phyloP scores from a whole-genome alignment of 352 stramenopile species.

The Phytopythium montanum region DNA sequence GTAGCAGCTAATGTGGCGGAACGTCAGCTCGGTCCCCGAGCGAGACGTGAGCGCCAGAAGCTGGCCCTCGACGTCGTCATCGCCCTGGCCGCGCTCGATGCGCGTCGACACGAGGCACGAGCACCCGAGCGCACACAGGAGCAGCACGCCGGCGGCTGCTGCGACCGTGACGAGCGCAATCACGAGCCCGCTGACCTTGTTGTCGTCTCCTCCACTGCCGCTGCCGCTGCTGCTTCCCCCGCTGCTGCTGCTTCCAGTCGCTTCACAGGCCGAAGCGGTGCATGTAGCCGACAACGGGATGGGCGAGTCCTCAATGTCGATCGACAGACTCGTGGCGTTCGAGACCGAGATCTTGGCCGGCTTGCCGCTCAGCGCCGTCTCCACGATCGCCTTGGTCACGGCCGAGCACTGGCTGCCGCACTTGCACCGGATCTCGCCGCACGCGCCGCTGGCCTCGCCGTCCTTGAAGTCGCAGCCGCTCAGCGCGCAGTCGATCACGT shows the following conservation, averaged over 20 bases:
- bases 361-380: slow-evolving; percentile 62
- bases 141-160: slow-evolving; percentile 18
- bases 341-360: slow-evolving; percentile 44
- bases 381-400: slow-evolving; percentile 64
- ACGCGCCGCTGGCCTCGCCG: slow-evolving; percentile 37
- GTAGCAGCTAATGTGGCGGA: slow-evolving; percentile 53
- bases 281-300: slow-evolving; percentile 66
- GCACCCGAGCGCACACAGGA: slow-evolving; percentile 31
- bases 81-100: slow-evolving; percentile 15
- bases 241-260: slow-evolving; percentile 13
- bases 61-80: slow-evolving; percentile 30
- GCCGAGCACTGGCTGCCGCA: slow-evolving; percentile 55
- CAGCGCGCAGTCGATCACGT: slow-evolving; percentile 74
- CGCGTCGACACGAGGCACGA: slow-evolving; percentile 34
- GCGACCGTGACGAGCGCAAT: slow-evolving; percentile 34
- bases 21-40: slow-evolving; percentile 47
- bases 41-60: slow-evolving; percentile 40
- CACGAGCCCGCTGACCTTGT: slow-evolving; percentile 20
- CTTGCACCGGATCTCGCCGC: slow-evolving; percentile 52
- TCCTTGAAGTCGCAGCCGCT: slow-evolving; percentile 43
- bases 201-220: slow-evolving; percentile 12
- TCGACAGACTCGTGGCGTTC: slow-evolving; percentile 41
- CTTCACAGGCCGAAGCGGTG: slow-evolving; percentile 59
- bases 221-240: slow-evolving; percentile 21
- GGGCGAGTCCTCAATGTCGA: slow-evolving; percentile 69